Evolutionary conservation across 2,329 filamentous ascomycete genomes (phyloP), one percentile per base, ranked within the genome.

Genomic region (Penicillium capsulatum): DNA sequence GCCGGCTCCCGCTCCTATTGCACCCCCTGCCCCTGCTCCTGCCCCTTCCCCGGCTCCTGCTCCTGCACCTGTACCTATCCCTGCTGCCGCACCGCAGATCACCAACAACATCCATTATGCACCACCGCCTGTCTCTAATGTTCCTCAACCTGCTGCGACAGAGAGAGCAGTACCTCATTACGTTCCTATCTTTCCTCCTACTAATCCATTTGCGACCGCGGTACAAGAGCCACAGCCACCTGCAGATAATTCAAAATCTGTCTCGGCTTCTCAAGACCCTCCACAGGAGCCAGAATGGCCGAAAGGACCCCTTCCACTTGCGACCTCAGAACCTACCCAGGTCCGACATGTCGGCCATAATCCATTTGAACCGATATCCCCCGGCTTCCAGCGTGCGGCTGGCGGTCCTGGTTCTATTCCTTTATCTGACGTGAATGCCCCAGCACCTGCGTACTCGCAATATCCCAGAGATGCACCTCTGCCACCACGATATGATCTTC

Each of bases 331-430:
- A 36, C 2, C 24, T 2, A 4, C 24, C 6, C 22, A 26, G 11
- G 33, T 3, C 1, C 9, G 28, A 26, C 31, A 36, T 4, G 16
- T 13, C 39, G 73, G 74, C 20, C 74, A 79, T 2, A 72, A 73
- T 1, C 80, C 81, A 4, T 80, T 81, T 0, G 75, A 75, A 0
- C 80, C 79, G 2, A 63, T 78, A 0, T 83, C 83, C 1, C 81
- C 83, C 2, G 81, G 74, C 0, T 65, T 84, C 27, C 72, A 79
- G 26, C 71, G 72, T 10, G 76, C 76, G 0, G 84, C 85, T 72
- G 76, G 75, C 8, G 77, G 79, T 0, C 75, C 78, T 40, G 76
- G 80, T 1, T 77, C 71, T 2, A 79, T 83, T 31, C 72, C 68
- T 15, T 70, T 86, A 68, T 71, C 73, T 1, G 74, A 81, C 5